Conservation (phyloP, 179 eudicot species). For the Gypsophila paniculata region DNA sequence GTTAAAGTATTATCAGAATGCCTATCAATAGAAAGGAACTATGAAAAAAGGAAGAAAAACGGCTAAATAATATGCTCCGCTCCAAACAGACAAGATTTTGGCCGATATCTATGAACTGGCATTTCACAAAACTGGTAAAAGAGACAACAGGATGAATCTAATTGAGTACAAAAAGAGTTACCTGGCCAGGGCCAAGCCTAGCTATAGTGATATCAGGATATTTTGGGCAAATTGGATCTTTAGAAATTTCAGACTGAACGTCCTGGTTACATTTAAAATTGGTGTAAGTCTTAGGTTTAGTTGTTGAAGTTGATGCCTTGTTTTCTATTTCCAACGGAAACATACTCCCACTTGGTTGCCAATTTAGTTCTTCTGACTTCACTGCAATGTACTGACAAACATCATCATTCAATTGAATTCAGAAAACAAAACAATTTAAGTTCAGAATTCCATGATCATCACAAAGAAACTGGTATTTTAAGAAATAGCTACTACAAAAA, state of each 20-base stretch:
- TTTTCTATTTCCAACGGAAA: conserved; percentile 46
- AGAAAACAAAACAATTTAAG: conserved; percentile 4
- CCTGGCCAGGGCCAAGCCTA: conserved; percentile 89
- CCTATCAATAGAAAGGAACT: background rate
- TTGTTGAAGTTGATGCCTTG: conserved; percentile 37
- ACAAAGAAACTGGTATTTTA: background rate
- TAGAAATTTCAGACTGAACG: conserved; percentile 51
- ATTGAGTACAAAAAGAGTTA: conserved; percentile 21
- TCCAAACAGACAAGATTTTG: background rate
- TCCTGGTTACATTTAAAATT: conserved; percentile 77
- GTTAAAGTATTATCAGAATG: background rate
- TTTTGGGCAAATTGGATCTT: conserved; percentile 53
- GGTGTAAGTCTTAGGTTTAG: conserved; percentile 67
- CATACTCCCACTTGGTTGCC: conserved; percentile 83
- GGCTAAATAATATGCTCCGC: background rate
- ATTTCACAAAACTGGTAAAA: background rate
- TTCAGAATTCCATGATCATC: background rate
- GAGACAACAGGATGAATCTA: too few relatives aligned
- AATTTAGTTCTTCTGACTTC: conserved; percentile 60
- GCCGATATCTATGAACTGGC: background rate
- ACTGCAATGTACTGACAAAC: conserved; percentile 39
- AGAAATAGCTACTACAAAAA: background rate
- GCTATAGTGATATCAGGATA: conserved; percentile 57
- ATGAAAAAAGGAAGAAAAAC: too few relatives aligned
- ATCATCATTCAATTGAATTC: conserved; percentile 14